Evolutionary conservation across 805 yeast species (phyloP).

Genomic region (Metschnikowia colocasiae): DNA sequence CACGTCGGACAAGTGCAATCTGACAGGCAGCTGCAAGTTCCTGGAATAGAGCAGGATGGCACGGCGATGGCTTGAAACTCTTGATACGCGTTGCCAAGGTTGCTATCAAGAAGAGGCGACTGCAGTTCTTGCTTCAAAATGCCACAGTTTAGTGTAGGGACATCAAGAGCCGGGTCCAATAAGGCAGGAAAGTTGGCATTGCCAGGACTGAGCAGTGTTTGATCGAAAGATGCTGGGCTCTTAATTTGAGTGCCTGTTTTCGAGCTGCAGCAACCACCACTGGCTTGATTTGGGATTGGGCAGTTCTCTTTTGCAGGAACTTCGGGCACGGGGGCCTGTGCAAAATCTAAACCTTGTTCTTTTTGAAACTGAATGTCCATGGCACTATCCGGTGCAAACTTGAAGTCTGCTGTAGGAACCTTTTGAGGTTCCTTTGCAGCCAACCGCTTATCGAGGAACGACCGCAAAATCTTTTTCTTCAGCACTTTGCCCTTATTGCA

Average conservation of each 20-base stretch:
- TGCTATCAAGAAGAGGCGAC: not conserved
- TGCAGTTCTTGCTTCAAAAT: slow-evolving; percentile 1
- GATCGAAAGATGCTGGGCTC: not conserved
- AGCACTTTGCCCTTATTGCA: slow-evolving; percentile 30
- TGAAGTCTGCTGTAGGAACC: not conserved
- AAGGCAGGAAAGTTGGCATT: not conserved
- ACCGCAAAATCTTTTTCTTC: slow-evolving; percentile 33
- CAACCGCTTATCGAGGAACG: slow-evolving; percentile 26
- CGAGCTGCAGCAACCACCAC: not conserved
- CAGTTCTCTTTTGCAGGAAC: not conserved
- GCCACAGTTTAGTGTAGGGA: slow-evolving; percentile 1
- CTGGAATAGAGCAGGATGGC: slow-evolving; percentile 34
- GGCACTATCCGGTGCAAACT: not conserved
- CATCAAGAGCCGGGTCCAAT: not conserved
- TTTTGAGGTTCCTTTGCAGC: slow-evolving; percentile 2
- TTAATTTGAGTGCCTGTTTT: not conserved
- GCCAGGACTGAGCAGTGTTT: not conserved
- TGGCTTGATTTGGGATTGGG: not conserved
- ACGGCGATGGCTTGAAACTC: slow-evolving; percentile 26
- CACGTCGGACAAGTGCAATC: slow-evolving; percentile 39
- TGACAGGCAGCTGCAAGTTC: slow-evolving; percentile 36
- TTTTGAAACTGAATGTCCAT: not conserved
- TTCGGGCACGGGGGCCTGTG: not conserved
- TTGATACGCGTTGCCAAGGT: not conserved
- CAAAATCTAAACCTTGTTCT: not conserved